These are phyloP conservation scores for Gastrolobium villosum DNA, from an alignment of 306 rosid species.

Conservation along the genomic window DNA sequence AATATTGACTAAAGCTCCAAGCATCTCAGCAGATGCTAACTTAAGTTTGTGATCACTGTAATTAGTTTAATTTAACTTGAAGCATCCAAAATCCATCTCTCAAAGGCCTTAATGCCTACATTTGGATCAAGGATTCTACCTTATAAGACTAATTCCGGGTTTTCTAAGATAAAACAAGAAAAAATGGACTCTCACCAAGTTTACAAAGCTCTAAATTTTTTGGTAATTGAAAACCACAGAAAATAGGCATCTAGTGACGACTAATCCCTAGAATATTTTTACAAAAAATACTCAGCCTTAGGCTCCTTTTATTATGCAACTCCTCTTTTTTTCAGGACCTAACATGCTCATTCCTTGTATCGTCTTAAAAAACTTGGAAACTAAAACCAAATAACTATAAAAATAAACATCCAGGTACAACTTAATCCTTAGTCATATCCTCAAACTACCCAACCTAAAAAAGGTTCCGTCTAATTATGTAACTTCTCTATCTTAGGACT, in stretches of 20 bases:
- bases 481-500: constrained; percentile 11
- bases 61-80: neutral
- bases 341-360: neutral
- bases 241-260: neutral
- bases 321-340: neutral
- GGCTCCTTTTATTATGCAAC: neutral
- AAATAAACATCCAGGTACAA: neutral
- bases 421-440: constrained; percentile 39
- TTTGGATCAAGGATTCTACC: neutral
- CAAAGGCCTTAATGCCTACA: neutral
- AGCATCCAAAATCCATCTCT: neutral
- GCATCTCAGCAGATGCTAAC: too few species aligned
- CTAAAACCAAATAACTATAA: constrained; percentile 4
- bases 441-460: constrained; percentile 5
- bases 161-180: neutral
- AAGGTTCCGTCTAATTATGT: neutral
- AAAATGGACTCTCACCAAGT: neutral
- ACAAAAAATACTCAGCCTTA: neutral
- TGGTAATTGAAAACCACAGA: neutral
- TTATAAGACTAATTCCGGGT: neutral
- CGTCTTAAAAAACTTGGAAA: neutral
- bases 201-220: neutral
- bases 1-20: too few species aligned
- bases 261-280: neutral
- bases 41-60: too few species aligned